Evolutionary conservation across 768 basidiomycete species (phyloP).

Genomic region (Psilocybe tampanensis): DNA sequence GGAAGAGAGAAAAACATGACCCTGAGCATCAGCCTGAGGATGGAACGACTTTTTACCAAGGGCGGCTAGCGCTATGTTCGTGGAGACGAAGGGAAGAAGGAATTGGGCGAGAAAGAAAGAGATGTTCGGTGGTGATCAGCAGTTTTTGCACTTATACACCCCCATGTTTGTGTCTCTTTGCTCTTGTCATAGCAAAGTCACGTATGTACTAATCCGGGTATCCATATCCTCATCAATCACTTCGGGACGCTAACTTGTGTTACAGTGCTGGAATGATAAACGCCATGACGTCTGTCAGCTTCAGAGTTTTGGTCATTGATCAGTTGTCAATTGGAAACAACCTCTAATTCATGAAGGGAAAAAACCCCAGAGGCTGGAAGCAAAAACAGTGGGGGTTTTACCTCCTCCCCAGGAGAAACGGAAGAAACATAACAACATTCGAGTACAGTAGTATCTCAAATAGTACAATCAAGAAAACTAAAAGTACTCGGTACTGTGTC

Average conservation of each 20-base stretch:
- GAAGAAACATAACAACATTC: background rate
- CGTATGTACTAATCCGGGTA: too few species aligned
- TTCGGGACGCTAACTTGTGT: too few species aligned
- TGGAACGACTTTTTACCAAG: background rate
- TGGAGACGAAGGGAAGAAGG: slow-evolving; percentile 7
- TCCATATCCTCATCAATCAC: too few species aligned
- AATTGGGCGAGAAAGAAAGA: slow-evolving; percentile 5
- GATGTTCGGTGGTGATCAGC: background rate
- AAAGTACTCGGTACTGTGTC: slow-evolving; percentile 4
- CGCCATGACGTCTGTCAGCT: too few species aligned
- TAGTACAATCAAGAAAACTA: background rate
- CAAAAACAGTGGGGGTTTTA: background rate
- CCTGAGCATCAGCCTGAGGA: slow-evolving; percentile 28
- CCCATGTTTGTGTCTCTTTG: slow-evolving; percentile 20
- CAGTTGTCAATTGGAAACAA: too few species aligned
- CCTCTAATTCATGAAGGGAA: too few species aligned
- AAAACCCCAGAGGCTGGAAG: too few species aligned
- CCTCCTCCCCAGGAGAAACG: background rate
- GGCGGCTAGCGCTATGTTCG: slow-evolving; percentile 22
- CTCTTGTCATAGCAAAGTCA: background rate
- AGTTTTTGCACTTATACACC: background rate
- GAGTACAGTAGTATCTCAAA: background rate
- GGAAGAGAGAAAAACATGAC: slow-evolving; percentile 31
- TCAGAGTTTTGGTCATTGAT: too few species aligned
- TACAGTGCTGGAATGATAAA: too few species aligned